Evolutionary conservation across 176 grass and related monocot species (phyloP), one percentile per base, ranked within the genome.

Genomic region (Echinochloa phyllopogon): DNA sequence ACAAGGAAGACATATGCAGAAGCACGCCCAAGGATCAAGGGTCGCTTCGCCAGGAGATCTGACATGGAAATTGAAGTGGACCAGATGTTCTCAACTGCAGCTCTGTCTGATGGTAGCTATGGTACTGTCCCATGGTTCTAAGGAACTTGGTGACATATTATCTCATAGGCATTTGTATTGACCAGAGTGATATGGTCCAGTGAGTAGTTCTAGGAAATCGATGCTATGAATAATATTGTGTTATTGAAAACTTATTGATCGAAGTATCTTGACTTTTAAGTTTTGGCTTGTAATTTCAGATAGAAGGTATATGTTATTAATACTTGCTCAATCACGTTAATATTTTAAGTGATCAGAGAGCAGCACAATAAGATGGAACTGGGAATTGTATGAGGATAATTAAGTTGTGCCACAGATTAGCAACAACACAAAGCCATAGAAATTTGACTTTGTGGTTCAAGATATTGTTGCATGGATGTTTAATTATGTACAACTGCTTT

Each of bases 1-100:
- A 86, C 90, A 55, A 83, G 90, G 58, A 92, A 92, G 70, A 86
- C 55, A 3, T 88, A 95, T 24, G 90, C 90, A 4, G 90, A 95
- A 62, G 79, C 79, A 51, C 75, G 88, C 10, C 93, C 93, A 29
- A 82, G 93, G 85, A 65, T 95, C 79, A 91, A 92, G 62, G 93
- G 93, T 3, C 88, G 88, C 36, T 95, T 95, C 39, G 85, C 83
- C 20, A 92, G 86, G 18, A 62, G 78, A 74, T 86, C 87, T 23
- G 85, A 92, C 38, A 65, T 90, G 3, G 87, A 95, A 2, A 47
- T 80, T 10, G 89, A 94, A 49, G 89, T 87, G 47, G 89, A 95
- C 74, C 45, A 85, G 76, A 90, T 95, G 86, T 87, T 94, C 80
- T 87, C 93, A 61, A 15, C 76, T 65, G 78, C 78, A 65, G 62